Evolutionary conservation across 1,284 basidiomycete genomes (phyloP), one percentile per base, ranked within the genome.

Genomic region (Phylloboletellus chloephorus): DNA sequence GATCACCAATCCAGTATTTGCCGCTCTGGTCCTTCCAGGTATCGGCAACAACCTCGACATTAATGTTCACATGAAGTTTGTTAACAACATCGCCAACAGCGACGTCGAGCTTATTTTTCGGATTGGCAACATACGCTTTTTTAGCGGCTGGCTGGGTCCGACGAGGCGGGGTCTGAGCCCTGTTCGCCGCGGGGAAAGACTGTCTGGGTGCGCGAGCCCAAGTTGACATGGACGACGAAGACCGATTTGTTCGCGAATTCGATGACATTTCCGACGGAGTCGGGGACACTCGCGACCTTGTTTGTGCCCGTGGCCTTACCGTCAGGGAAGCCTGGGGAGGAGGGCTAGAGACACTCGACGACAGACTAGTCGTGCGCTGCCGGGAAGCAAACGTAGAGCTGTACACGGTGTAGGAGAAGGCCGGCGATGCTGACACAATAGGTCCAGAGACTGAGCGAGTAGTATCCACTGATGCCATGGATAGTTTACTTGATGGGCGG

Each of bases 1-100:
- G 78, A 49, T 88, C 82, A 8, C 92, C 92, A 53, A 96, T 95
- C 89, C 89, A 94, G 60, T 96, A 96, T 57, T 90, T 91, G 12
- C 92, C 92, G 46, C 88, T 90, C 63, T 90, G 82, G 58, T 93
- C 90, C 58, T 82, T 83, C 88, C 88, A 92, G 9, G 77, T 81
- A 40, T 82, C 82, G n/a, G 79, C 78, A 2, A 89, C 82, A 3
- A 88, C 80, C 51, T 88, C 79, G 22, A 95, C 73, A 37, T 82
- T 88, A 54, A 96, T 87, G 54, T 88, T 78, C 31, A 93, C 83
- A 12, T 88, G 81, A 30, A 98, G 72, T 46, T 79, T 80, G 63
- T 96, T 96, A 47, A 97, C 78, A 33, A 97, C 86, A 51, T 87
- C 79, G 6, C 88, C 90, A 31, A 98, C 87, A 2, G 92, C 93